A percentile compares a stretch with the other conserved stretches of the same genome.
These are phyloP conservation scores for Phytophthora citrophthora DNA, from an alignment of 352 stramenopile species.

Conservation along the genomic window DNA sequence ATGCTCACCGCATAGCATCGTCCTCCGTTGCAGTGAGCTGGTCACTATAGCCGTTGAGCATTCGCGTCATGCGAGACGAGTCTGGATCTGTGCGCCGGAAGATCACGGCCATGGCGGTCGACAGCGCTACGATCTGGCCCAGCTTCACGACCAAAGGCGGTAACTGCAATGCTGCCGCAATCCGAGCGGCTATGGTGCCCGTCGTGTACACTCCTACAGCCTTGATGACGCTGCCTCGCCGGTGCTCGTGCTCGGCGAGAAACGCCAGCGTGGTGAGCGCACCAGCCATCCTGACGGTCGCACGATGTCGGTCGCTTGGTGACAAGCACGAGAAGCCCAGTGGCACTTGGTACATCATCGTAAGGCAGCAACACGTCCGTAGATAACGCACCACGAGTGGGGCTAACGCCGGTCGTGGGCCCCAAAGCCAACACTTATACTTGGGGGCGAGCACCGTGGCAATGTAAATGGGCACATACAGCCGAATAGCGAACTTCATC, in stretches of 20 bases:
- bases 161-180: constrained; percentile 27
- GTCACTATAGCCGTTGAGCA: constrained; percentile 60
- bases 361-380: constrained; percentile 64
- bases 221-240: constrained; percentile 63
- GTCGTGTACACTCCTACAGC: constrained; percentile 62
- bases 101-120: constrained; percentile 48
- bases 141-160: constrained; percentile 22
- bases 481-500: constrained; percentile 47
- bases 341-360: constrained; percentile 65
- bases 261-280: constrained; percentile 52
- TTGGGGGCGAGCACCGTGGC: constrained; percentile 55
- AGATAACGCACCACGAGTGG: constrained; percentile 54
- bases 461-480: constrained; percentile 77
- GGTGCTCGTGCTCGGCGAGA: constrained; percentile 56
- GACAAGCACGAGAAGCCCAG: constrained; percentile 59
- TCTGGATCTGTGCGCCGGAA: constrained; percentile 52
- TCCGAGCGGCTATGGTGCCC: constrained; percentile 37
- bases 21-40: constrained; percentile 20
- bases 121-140: constrained; percentile 51
- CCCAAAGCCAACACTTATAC: constrained; percentile 70
- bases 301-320: constrained; percentile 38
- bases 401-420: constrained; percentile 47
- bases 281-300: constrained; percentile 45
- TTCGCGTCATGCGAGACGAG: constrained; percentile 52
- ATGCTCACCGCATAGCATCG: constrained; percentile 13